Base-by-base conservation (phyloP, 2,329 filamentous ascomycete species). In the Aspergillus udagawae region DNA sequence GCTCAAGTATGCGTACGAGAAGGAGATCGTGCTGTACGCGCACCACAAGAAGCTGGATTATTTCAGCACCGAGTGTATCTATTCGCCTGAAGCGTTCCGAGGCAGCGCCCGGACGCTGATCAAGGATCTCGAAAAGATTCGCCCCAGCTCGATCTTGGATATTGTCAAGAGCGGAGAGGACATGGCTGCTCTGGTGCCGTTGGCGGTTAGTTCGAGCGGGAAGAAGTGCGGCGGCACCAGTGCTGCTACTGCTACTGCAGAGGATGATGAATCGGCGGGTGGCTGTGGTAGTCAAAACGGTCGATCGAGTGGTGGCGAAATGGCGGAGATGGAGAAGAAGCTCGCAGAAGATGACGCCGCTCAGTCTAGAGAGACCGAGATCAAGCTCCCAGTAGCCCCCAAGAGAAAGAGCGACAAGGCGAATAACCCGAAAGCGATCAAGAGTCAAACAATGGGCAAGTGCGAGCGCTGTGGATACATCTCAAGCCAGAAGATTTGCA, bases 11-110 rank as follows among this genome's bases (percentile, higher is more conserved):
- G 92, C 93, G 1, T 99, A 97, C 71, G 94, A 99, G 73, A 99
- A 99, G 77, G 94, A 99, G 72, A 99, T 99, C 64, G 94, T 99
- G 20, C 82, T 99, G 5, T 99, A 99, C 71, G 94, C 94, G 4
- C 91, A 97, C 71, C 92, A 99, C 79, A 96, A 94, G 76, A 92
- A 92, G 73, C 81, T 99, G 62, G 92, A 97, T 72, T 99, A 99
- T 76, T 99, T 99, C 76, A 96, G 88, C 68, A 99, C 94, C 0
- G 94, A 99, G 76, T 99, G 94, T 79, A 92, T 99, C 59, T 99
- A 99, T 79, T 96, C 91, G 54, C 94, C 94, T 0, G 94, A 99
- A 75, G 94, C 94, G 2, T 99, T 99, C 71, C 84, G 94, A 58
- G 94, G 94, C 3, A 96, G 91, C 64, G 94, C 94, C 2, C 84